phyloP scores from a whole-genome alignment of 495 filamentous ascomycete genomes.

The Xylaria acuta region DNA sequence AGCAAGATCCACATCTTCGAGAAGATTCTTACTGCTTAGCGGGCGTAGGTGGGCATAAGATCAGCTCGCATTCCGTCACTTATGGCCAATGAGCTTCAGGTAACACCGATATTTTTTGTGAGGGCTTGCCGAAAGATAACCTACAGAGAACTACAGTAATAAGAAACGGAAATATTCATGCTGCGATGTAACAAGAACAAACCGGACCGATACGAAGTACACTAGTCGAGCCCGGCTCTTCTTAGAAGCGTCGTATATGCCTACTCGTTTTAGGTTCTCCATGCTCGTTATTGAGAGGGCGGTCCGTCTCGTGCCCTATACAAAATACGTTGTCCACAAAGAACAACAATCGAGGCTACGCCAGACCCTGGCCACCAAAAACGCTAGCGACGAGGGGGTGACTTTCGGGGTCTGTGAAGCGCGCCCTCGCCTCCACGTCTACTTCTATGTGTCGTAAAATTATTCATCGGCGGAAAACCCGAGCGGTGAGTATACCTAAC shows the following conservation, averaged over 20 bases:
- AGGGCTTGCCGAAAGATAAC: conserved; percentile 16
- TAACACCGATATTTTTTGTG: neutral
- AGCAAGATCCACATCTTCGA: neutral
- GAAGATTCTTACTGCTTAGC: conserved; percentile 7
- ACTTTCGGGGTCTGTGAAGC: neutral
- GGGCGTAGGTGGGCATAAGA: conserved; percentile 3
- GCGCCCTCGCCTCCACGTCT: conserved; percentile 6
- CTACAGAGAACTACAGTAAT: conserved; percentile 1
- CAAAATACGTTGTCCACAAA: neutral
- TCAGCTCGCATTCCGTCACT: conserved; percentile 22
- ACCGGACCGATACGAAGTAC: conserved; percentile 27
- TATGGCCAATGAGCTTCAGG: conserved; percentile 21
- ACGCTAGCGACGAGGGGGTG: neutral
- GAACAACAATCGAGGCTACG: conserved; percentile 1
- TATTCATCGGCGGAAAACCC: neutral
- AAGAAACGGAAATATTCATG: conserved; percentile 7
- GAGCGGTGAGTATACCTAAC: conserved; percentile 6
- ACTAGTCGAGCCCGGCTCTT: conserved; percentile 12
- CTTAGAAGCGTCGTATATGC: neutral
- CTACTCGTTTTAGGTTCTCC: neutral
- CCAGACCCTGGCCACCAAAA: conserved; percentile 4
- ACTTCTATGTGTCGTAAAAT: neutral
- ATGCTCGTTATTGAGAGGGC: neutral
- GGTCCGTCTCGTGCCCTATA: neutral
- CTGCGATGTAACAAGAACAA: conserved; percentile 26